These are phyloP conservation scores for Rhododendron simsii DNA, from an alignment of 148 eudicot species.

Conservation along the genomic window DNA sequence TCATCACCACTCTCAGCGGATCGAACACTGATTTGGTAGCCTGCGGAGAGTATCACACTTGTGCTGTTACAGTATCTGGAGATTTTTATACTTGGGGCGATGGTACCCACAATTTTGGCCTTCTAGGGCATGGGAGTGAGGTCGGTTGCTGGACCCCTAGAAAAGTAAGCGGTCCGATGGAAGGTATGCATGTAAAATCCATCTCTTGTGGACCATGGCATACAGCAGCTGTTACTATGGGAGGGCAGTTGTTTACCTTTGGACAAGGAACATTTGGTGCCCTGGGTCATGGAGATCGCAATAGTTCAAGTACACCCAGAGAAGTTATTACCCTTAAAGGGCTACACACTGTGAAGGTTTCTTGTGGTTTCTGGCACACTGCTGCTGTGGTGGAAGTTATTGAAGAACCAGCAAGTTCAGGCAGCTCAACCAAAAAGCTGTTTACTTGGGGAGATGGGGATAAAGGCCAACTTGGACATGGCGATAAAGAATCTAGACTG, in stretches of 20 bases:
- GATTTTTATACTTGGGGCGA: conserved; percentile 79
- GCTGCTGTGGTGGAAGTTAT: conserved; percentile 63
- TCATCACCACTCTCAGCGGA: conserved; percentile 42
- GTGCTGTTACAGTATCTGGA: conserved; percentile 63
- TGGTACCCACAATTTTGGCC: conserved; percentile 44
- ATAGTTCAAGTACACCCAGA: conserved; percentile 40
- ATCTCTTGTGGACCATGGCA: conserved; percentile 87
- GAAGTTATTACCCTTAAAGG: conserved; percentile 65
- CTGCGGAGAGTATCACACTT: conserved; percentile 73
- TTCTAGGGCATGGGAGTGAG: conserved; percentile 65
- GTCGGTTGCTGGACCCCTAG: conserved; percentile 55
- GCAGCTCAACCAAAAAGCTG: conserved; percentile 45
- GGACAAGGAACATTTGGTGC: conserved; percentile 85
- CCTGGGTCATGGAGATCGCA: conserved; percentile 68
- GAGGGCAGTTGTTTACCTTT: conserved; percentile 65
- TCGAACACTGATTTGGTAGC: conserved; percentile 51
- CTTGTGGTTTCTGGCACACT: conserved; percentile 83
- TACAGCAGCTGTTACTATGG: conserved; percentile 53
- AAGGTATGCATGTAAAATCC: conserved; percentile 51
- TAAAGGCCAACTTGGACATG: conserved; percentile 79
- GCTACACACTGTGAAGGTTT: conserved; percentile 41
- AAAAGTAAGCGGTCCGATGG: conserved; percentile 48
- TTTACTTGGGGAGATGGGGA: conserved; percentile 87
- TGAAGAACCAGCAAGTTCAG: conserved; percentile 39
- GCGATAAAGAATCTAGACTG: conserved; percentile 52